Percentiles rank a stretch among this genome's conserved stretches.
Evolutionary conservation across 108 stramenopile species (phyloP).

Genomic region (Cyclostephanos tholiformis): DNA sequence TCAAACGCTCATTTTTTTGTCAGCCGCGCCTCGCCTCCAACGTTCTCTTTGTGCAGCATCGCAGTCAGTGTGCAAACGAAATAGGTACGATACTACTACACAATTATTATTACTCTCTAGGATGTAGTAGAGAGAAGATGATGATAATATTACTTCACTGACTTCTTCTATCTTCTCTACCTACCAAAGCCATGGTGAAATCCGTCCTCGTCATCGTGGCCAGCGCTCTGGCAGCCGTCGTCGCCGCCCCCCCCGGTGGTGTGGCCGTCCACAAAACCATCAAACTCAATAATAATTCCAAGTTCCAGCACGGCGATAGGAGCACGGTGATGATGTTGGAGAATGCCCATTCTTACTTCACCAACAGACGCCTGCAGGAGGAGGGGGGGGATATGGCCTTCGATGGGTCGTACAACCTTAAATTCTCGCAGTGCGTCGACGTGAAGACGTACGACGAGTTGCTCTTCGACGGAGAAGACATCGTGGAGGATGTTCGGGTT

Average conservation of each 20-base stretch:
- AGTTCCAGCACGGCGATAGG: slow-evolving; percentile 8
- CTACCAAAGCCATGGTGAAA: no score
- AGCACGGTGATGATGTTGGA: slow-evolving; percentile 7
- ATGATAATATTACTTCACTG: no score
- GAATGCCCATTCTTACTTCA: slow-evolving; percentile 13
- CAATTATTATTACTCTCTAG: no score
- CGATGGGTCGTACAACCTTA: slow-evolving; percentile 28
- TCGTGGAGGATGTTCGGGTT: slow-evolving; percentile 24
- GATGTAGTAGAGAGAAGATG: no score
- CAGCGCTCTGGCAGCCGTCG: background rate
- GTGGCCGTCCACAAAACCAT: background rate
- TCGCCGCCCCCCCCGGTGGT: background rate
- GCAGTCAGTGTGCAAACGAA: no score
- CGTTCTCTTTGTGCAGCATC: no score
- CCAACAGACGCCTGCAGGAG: background rate
- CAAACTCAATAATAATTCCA: slow-evolving; percentile 8
- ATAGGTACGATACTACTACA: no score
- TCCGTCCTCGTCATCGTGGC: background rate
- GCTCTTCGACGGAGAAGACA: slow-evolving; percentile 30
- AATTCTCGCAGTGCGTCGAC: slow-evolving; percentile 35
- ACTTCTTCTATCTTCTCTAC: no score
- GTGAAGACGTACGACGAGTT: slow-evolving; percentile 28
- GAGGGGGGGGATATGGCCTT: background rate
- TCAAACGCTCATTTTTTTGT: no score
- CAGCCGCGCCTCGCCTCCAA: no score